phyloP scores from a whole-genome alignment of 108 stramenopile genomes.

The Tribonema minus region DNA sequence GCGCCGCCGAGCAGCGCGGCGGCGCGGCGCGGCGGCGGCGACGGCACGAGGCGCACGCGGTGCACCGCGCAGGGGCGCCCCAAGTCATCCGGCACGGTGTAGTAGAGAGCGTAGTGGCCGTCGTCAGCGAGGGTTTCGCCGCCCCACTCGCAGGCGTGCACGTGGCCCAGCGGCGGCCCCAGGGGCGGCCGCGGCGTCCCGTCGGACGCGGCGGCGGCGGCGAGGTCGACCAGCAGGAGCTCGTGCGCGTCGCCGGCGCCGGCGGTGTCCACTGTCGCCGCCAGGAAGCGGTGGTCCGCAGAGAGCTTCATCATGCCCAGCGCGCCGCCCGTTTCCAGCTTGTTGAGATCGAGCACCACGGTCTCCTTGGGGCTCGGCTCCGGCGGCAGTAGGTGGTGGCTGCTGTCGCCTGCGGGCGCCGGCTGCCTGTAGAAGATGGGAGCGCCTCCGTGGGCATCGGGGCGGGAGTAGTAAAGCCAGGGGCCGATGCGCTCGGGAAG shows the following conservation, averaged over 20 bases:
- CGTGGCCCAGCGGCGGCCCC: neutral
- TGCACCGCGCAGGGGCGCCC: constrained; percentile 22
- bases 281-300: constrained; percentile 28
- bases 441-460: too few species aligned
- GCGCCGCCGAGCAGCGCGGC: neutral
- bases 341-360: too few species aligned
- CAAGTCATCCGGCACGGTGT: constrained; percentile 21
- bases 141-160: too few species aligned
- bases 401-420: too few species aligned
- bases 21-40: too few species aligned
- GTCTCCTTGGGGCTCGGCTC: too few species aligned
- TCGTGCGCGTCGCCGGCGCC: neutral
- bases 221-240: neutral
- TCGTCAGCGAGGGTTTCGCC: neutral
- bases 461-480: too few species aligned
- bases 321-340: too few species aligned
- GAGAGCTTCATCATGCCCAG: constrained; percentile 31
- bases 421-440: too few species aligned
- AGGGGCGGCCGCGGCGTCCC: neutral
- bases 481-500: too few species aligned
- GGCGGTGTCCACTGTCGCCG: constrained; percentile 5
- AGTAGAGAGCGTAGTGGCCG: constrained; percentile 9
- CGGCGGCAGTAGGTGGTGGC: too few species aligned
- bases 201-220: neutral
- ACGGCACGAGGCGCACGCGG: too few species aligned